Evolutionary conservation across 179 eudicot species (phyloP).

Genomic region (Beta lomatogona): DNA sequence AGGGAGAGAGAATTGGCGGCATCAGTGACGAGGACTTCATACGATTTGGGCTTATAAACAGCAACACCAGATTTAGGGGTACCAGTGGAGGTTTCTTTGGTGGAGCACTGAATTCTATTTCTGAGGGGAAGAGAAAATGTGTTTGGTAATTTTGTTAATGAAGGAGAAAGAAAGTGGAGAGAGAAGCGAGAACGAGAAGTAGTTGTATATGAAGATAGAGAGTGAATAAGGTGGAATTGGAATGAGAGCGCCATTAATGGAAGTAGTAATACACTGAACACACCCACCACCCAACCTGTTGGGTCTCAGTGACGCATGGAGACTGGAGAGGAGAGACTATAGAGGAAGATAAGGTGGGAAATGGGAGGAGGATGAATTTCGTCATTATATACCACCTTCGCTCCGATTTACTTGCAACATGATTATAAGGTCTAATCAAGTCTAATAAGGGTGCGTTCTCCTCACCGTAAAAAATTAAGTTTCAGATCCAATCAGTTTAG

Average conservation of each 20-base stretch:
- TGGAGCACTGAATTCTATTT: conserved; percentile 36
- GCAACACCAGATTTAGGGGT: conserved; percentile 67
- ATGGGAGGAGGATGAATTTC: not conserved
- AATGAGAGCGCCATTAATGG: conserved; percentile 25
- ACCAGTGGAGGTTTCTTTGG: conserved; percentile 34
- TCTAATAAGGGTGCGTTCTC: no score
- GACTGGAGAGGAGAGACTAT: not conserved
- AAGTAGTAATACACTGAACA: not conserved
- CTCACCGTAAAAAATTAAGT: no score
- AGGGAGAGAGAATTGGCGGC: conserved; percentile 68
- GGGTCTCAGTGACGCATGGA: not conserved
- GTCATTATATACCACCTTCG: no score
- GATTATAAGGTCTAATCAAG: no score
- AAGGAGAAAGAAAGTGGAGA: not conserved
- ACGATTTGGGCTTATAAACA: conserved; percentile 89
- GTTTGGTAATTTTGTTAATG: conserved; percentile 15
- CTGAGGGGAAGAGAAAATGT: conserved; percentile 16
- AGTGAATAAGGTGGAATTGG: not conserved
- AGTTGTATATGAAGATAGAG: not conserved
- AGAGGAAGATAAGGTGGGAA: conserved; percentile 14
- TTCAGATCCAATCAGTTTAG: no score
- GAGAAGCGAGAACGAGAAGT: conserved; percentile 14
- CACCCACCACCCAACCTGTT: no score
- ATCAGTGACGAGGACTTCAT: conserved; percentile 76
- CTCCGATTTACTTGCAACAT: no score